Evolutionary conservation across 495 filamentous ascomycete species (phyloP).

Genomic region (Pseudoneurospora amorphoporcata): DNA sequence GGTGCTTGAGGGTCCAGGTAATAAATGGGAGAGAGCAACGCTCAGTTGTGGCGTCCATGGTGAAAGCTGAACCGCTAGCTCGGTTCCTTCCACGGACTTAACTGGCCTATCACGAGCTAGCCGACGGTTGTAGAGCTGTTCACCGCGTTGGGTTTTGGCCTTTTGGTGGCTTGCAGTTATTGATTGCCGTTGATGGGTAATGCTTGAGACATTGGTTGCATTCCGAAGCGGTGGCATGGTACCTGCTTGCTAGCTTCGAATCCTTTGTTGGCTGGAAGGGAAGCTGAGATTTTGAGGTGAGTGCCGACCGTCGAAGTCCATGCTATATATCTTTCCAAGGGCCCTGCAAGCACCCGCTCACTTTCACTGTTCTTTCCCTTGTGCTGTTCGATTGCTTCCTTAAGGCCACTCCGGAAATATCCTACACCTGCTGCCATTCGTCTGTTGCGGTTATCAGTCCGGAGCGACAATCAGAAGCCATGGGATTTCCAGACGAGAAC

Average conservation of each 20-base stretch:
- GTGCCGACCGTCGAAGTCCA: not conserved
- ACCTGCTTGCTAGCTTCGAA: not conserved
- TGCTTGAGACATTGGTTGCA: not conserved
- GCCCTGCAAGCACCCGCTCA: not conserved
- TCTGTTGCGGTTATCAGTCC: not conserved
- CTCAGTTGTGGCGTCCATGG: not conserved
- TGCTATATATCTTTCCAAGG: not conserved
- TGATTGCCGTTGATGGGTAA: not conserved
- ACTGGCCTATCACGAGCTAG: not conserved
- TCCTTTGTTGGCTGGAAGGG: not conserved
- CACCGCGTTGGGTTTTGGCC: not conserved
- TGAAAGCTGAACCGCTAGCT: not conserved
- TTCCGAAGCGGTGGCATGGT: not conserved
- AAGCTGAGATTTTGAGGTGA: not conserved
- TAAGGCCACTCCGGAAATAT: not conserved
- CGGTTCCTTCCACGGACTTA: not conserved
- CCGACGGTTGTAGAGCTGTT: not conserved
- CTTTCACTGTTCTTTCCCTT: not conserved
- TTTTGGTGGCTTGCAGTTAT: not conserved
- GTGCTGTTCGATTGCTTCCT: not conserved
- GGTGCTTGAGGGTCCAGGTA: too few species aligned
- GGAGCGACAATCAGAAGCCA: not conserved
- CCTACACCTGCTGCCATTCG: not conserved
- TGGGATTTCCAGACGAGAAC: not conserved
- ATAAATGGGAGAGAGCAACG: too few species aligned